phyloP scores from a whole-genome alignment of 306 rosid genomes.

The Neltuma alba region DNA sequence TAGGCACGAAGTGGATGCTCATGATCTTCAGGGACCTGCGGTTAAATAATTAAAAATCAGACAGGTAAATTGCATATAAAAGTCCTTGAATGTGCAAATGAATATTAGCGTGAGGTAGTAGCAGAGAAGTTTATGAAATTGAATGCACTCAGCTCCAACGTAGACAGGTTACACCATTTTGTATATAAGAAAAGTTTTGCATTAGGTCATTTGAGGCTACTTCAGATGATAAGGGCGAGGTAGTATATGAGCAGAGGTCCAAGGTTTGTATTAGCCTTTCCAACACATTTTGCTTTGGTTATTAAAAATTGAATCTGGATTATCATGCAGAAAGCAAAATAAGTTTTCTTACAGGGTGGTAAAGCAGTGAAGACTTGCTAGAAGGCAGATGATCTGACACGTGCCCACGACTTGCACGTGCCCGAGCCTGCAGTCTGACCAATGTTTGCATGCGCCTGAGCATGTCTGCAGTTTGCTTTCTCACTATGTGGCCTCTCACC shows the following conservation, averaged over 20 bases:
- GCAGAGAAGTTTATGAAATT: not conserved
- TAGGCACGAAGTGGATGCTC: slow-evolving; percentile 47
- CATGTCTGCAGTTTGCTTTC: slow-evolving; percentile 92
- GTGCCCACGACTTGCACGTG: slow-evolving; percentile 68
- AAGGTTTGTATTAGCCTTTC: not conserved
- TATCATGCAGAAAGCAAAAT: not conserved
- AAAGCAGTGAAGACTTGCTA: slow-evolving; percentile 54
- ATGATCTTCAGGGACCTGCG: slow-evolving; percentile 61
- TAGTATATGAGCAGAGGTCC: not conserved
- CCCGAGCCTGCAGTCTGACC: slow-evolving; percentile 79
- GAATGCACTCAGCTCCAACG: not conserved
- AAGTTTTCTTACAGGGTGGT: slow-evolving; percentile 56
- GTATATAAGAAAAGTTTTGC: not conserved
- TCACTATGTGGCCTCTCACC: slow-evolving; percentile 91
- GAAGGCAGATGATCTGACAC: slow-evolving; percentile 56
- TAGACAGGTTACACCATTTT: not conserved
- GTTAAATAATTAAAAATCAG: slow-evolving; percentile 10
- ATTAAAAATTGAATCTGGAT: slow-evolving; percentile 2
- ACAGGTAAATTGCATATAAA: not conserved
- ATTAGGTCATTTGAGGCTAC: not conserved
- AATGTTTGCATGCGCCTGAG: slow-evolving; percentile 90
- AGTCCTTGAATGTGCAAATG: not conserved
- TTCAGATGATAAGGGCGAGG: not conserved
- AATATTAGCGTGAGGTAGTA: not conserved
- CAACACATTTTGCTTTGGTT: slow-evolving; percentile 6